These are phyloP conservation scores for Zymoseptoria ardabiliae DNA, from an alignment of 2,329 filamentous ascomycete species.

Conservation along the genomic window DNA sequence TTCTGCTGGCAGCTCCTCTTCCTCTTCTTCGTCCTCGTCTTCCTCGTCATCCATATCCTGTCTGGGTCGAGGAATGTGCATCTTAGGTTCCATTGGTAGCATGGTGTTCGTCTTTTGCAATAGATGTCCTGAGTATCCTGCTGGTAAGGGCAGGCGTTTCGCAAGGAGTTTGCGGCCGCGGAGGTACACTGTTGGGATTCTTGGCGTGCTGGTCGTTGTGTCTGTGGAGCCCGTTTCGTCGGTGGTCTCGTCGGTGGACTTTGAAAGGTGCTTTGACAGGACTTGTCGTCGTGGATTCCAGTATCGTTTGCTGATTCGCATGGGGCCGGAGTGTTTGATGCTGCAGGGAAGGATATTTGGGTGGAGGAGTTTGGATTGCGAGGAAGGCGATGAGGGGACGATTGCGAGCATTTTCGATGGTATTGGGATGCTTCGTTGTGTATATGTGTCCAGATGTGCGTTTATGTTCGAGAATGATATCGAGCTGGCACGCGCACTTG, in stretches of 20 bases:
- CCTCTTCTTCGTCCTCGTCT: slow-evolving; percentile 37
- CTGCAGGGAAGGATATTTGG: slow-evolving; percentile 74
- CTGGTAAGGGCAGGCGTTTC: slow-evolving; percentile 57
- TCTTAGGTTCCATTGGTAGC: slow-evolving; percentile 4
- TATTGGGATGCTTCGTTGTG: not conserved
- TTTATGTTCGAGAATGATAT: not conserved
- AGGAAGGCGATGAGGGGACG: slow-evolving; percentile 10
- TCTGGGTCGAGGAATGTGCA: not conserved
- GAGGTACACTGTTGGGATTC: slow-evolving; percentile 53
- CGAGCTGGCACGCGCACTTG: not conserved
- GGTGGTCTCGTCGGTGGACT: not conserved
- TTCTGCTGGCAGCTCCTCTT: slow-evolving; percentile 40
- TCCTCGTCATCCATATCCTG: slow-evolving; percentile 26
- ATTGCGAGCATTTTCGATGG: slow-evolving; percentile 39
- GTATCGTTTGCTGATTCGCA: slow-evolving; percentile 57
- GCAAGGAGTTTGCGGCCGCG: slow-evolving; percentile 74
- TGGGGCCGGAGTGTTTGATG: slow-evolving; percentile 68
- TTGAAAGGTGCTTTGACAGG: not conserved
- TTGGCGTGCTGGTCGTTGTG: slow-evolving; percentile 4
- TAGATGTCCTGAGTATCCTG: slow-evolving; percentile 52
- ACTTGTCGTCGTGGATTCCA: slow-evolving; percentile 53
- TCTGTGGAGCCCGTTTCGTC: slow-evolving; percentile 1
- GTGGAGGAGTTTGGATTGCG: slow-evolving; percentile 36
- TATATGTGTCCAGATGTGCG: not conserved
- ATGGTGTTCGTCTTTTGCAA: slow-evolving; percentile 22